phyloP scores from a whole-genome alignment of 2,329 filamentous ascomycete genomes.

The Lasiodiplodia hormozganensis region DNA sequence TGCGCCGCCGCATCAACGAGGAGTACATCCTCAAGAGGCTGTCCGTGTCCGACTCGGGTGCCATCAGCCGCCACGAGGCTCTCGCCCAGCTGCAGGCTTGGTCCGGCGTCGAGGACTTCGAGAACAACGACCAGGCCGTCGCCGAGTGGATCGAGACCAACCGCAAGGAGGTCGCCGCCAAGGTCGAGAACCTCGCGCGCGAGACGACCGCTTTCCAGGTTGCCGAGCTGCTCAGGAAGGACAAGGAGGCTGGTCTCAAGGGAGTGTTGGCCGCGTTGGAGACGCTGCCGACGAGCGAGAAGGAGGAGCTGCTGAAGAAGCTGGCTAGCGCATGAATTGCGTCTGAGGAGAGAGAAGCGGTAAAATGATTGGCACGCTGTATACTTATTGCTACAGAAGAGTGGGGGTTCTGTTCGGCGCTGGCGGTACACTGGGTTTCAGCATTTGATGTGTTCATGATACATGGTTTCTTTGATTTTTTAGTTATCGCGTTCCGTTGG shows the following conservation, averaged over 20 bases:
- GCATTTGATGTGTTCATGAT: not conserved
- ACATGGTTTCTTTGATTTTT: not conserved
- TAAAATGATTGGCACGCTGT: not conserved
- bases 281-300: conserved; percentile 87
- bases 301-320: conserved; percentile 77
- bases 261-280: conserved; percentile 85
- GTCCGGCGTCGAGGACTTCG: conserved; percentile 79
- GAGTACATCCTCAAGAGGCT: conserved; percentile 96
- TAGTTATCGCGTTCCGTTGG: not conserved
- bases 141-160: conserved; percentile 97
- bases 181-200: conserved; percentile 83
- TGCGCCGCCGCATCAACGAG: conserved; percentile 94
- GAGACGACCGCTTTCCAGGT: conserved; percentile 75
- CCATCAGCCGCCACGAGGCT: conserved; percentile 67
- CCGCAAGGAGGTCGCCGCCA: conserved; percentile 78
- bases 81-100: conserved; percentile 81
- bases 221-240: conserved; percentile 70
- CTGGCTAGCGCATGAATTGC: conserved; percentile 34
- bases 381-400: not conserved
- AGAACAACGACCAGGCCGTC: conserved; percentile 80
- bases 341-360: not conserved
- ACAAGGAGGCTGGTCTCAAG: conserved; percentile 76
- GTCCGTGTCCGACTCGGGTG: conserved; percentile 55
- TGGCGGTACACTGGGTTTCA: not conserved
- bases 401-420: too few relatives aligned